A percentile compares a stretch with the other conserved stretches of the same genome.
phyloP scores from a whole-genome alignment of 306 rosid genomes.

The Sicyos edulis region DNA sequence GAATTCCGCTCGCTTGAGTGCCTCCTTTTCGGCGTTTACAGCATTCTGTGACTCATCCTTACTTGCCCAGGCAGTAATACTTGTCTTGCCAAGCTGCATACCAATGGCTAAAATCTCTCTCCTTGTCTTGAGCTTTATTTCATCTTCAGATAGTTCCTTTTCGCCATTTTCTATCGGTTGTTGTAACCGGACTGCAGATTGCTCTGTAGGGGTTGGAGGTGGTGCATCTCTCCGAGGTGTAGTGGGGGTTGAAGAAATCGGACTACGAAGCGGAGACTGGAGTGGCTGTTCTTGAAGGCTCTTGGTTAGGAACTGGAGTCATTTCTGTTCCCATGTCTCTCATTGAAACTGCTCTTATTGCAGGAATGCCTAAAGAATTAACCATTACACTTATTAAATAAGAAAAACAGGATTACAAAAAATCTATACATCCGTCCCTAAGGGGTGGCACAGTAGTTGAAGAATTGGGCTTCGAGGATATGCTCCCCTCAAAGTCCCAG shows the following conservation, averaged over 20 bases:
- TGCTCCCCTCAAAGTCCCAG: too few relatives aligned
- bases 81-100: conserved; percentile 82
- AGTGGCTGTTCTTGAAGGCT: conserved; percentile 86
- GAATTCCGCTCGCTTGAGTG: conserved; percentile 54
- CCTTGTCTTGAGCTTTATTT: conserved; percentile 75
- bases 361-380: conserved; percentile 48
- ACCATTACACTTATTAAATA: not conserved
- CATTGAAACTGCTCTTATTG: conserved; percentile 86
- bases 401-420: not conserved
- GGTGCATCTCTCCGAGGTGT: conserved; percentile 77
- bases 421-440: too few relatives aligned
- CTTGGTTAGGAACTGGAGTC: conserved; percentile 90
- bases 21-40: conserved; percentile 32
- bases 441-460: too few relatives aligned
- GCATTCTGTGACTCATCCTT: conserved; percentile 50
- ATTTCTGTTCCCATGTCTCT: conserved; percentile 99
- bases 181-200: conserved; percentile 29
- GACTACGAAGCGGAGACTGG: conserved; percentile 82
- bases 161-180: conserved; percentile 31
- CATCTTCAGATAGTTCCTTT: conserved; percentile 68
- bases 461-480: too few relatives aligned
- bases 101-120: conserved; percentile 91
- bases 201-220: conserved; percentile 56
- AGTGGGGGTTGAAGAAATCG: conserved; percentile 70
- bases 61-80: conserved; percentile 93